Base-by-base conservation (phyloP, 2,329 filamentous ascomycete species). In the Immersiporthe knoxdaviesiana region DNA sequence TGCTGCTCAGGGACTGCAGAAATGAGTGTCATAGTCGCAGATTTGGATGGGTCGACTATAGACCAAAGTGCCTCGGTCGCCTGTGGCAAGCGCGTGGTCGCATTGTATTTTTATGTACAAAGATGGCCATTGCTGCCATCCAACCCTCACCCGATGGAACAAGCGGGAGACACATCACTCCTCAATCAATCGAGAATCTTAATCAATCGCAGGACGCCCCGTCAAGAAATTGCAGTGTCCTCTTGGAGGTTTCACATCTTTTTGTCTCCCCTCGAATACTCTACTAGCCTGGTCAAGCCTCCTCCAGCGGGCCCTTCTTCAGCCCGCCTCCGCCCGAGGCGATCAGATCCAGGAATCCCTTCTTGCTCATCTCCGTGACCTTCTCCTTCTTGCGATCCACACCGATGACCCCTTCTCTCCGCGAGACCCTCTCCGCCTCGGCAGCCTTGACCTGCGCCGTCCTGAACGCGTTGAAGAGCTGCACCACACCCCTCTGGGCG, bases 331-430 rank as follows among this genome's bases (percentile, higher is more conserved):
- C 88, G 27, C 88, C 87, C 2, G 85, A 87, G 4, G 88, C 87
- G 78, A 99, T 97, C 79, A 98, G 81, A 71, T 98, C 95, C 79
- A 99, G 81, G 82, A 98, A 99, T 0, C 95, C 94, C 82, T 97
- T 92, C 83, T 97, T 97, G 79, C 92, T 97, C 90, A 99, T 96
- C 84, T 98, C 94, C 73, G 93, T 96, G 65, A 97, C 85, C 82
- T 91, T 94, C 81, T 97, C 93, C 81, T 97, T 91, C 73, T 93
- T 88, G 79, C 92, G 89, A 71, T 87, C 87, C 76, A 93, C 89
- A 1, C 95, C 95, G 41, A 97, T 87, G 0, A 97, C 84, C 3
- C 93, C 92, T 71, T 90, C 87, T 74, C 88, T 89, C 79, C 88
- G 87, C 63, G 89, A 86, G 73, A 88, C 87, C 78, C 84, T 88